A percentile compares a stretch with the other conserved stretches of the same genome.
Conservation (phyloP, 768 basidiomycete species). For the Pisolithus microcarpus region DNA sequence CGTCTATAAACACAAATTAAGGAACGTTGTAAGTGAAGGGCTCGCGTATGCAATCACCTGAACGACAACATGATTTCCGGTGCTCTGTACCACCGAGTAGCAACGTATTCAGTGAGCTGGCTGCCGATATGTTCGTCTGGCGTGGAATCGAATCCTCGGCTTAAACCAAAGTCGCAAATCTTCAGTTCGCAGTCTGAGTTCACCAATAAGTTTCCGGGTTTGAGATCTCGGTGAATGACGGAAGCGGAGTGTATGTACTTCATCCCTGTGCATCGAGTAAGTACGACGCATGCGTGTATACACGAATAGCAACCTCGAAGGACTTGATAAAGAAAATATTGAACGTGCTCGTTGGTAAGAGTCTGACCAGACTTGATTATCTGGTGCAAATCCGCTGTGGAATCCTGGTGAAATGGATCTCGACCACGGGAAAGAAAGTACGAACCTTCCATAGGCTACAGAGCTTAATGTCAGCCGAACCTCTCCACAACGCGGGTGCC, state of each 20-base stretch:
- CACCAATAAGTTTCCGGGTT: constrained; percentile 93
- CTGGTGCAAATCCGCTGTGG: constrained; percentile 86
- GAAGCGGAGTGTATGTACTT: constrained; percentile 92
- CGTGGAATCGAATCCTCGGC: constrained; percentile 69
- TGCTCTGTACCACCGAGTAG: constrained; percentile 93
- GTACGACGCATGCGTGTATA: not conserved
- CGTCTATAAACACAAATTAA: constrained; percentile 36
- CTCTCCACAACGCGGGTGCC: not conserved
- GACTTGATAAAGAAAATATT: constrained; percentile 93
- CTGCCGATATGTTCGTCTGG: constrained; percentile 58
- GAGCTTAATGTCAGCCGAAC: constrained; percentile 4
- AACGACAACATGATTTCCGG: constrained; percentile 96
- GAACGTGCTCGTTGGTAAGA: constrained; percentile 87
- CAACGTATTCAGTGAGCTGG: constrained; percentile 90
- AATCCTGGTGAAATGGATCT: constrained; percentile 18
- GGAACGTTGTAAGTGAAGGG: constrained; percentile 6
- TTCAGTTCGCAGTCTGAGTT: constrained; percentile 97
- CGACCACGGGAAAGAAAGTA: constrained; percentile 7
- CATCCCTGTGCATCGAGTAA: constrained; percentile 47
- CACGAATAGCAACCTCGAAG: constrained; percentile 55
- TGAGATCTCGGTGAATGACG: constrained; percentile 91
- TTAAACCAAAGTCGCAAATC: constrained; percentile 96
- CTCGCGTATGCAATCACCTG: constrained; percentile 37
- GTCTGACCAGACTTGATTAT: constrained; percentile 92
- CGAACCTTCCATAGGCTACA: constrained; percentile 93